Evolutionary conservation across 805 yeast species (phyloP), one percentile per base, ranked within the genome.

Genomic region (Metschnikowia shivogae): DNA sequence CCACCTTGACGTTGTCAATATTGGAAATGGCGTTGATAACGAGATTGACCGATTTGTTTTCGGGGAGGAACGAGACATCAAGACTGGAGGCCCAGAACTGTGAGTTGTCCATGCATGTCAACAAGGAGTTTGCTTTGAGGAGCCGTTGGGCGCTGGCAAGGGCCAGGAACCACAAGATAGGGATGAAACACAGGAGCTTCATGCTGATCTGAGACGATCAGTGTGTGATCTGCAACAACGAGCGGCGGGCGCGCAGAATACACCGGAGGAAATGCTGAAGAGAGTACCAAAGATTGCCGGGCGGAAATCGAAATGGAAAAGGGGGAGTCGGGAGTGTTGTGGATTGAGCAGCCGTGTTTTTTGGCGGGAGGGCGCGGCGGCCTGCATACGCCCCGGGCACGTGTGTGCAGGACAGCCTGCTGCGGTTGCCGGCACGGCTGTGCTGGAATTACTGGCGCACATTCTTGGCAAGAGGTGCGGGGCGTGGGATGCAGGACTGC

Each of bases 31-130:
- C 96, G 44, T 81, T 77, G 26, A 92, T 73, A 53, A 86, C 82
- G 54, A 89, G 81, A 4, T 66, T 71, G 7, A 84, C 82, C 1
- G 85, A 72, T 17, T 63, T 64, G 63, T 85, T 86, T 36, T 65
- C 72, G 4, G 96, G 95, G 58, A 68, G 83, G 62, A 76, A 87
- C 35, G 66, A 66, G 42, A 90, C 95, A 56, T 87, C 86, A 60
- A 93, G 90, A 53, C 74, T 78, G 7, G 89, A 78, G 5, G 97
- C 92, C 3, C 96, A 81, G 56, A 93, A 81, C 61, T 81, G 84
- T 6, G 99, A 90, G 63, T 86, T 72, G 35, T 81, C 84, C 96
- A 89, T 90, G 71, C 99, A 93, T 33, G 98, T 87, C 55, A 92
- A 70, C 54, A 93, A 72, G 7, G 97, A 88, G 14, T 80, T 63